Conservation (phyloP, 192 early-diverging fungal genomes). For the Podila horticola region DNA sequence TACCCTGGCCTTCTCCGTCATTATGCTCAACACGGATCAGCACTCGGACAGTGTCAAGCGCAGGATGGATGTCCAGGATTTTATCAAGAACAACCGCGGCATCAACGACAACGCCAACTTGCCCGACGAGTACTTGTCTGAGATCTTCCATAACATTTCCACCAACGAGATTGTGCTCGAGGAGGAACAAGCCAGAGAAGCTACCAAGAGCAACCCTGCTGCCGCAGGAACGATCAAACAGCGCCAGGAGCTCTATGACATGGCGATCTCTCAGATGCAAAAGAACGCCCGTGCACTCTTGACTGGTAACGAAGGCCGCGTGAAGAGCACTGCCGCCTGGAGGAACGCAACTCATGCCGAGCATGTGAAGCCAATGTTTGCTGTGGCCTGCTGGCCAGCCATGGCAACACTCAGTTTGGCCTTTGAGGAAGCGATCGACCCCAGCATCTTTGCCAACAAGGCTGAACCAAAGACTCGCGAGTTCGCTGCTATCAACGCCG, state of each 20-base stretch:
- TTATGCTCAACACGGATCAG: constrained; percentile 95
- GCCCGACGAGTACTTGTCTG: constrained; percentile 74
- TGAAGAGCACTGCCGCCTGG: constrained; percentile 59
- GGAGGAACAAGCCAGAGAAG: constrained; percentile 76
- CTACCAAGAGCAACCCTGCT: constrained; percentile 42
- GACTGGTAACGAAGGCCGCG: constrained; percentile 60
- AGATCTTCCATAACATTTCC: constrained; percentile 87
- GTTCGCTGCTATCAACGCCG: constrained; percentile 56
- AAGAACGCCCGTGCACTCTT: constrained; percentile 76
- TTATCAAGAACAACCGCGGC: constrained; percentile 92
- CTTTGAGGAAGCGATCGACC: constrained; percentile 84
- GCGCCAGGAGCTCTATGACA: constrained; percentile 69
- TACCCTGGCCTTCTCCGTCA: constrained; percentile 90
- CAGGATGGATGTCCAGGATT: constrained; percentile 88
- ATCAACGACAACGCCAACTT: constrained; percentile 92
- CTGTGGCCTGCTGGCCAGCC: constrained; percentile 86
- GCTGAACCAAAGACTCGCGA: constrained; percentile 49
- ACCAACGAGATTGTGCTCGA: constrained; percentile 92
- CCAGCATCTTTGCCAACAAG: constrained; percentile 42
- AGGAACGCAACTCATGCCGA: constrained; percentile 80
- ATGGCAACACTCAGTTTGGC: constrained; percentile 85
- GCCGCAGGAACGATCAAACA: constrained; percentile 44
- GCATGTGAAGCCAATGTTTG: constrained; percentile 94
- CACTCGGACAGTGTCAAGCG: constrained; percentile 87
- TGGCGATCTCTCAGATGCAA: constrained; percentile 74